Percentiles rank a stretch among this genome's conserved stretches.
phyloP scores from a whole-genome alignment of 805 yeast species.

The Metschnikowia santaceciliae region DNA sequence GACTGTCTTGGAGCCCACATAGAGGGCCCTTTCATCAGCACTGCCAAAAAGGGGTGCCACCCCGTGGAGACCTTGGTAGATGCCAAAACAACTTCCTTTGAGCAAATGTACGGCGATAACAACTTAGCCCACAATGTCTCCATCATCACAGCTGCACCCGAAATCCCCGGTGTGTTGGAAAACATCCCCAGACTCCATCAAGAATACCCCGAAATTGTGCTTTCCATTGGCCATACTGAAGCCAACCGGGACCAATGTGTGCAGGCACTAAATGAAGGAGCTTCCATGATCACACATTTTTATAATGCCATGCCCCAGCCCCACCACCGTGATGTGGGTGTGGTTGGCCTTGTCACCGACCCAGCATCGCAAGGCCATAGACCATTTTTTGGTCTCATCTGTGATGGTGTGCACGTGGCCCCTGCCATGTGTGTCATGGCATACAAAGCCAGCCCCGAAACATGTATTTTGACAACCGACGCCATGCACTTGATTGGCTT shows the following conservation, averaged over 20 bases:
- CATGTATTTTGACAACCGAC: slow-evolving; percentile 54
- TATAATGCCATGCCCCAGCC: slow-evolving; percentile 63
- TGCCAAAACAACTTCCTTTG: slow-evolving; percentile 27
- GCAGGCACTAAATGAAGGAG: slow-evolving; percentile 48
- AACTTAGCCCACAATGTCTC: slow-evolving; percentile 33
- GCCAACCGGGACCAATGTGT: slow-evolving; percentile 37
- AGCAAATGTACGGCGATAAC: slow-evolving; percentile 35
- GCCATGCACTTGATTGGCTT: slow-evolving; percentile 57
- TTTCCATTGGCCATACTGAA: slow-evolving; percentile 47
- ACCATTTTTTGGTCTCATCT: slow-evolving; percentile 53
- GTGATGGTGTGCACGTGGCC: slow-evolving; percentile 59
- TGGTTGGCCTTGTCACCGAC: slow-evolving; percentile 45
- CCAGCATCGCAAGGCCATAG: slow-evolving; percentile 19
- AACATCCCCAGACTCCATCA: slow-evolving; percentile 32
- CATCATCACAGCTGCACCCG: slow-evolving; percentile 52
- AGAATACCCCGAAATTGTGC: slow-evolving; percentile 29
- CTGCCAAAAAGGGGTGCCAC: slow-evolving; percentile 48
- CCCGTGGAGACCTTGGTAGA: slow-evolving; percentile 42
- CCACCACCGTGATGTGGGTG: slow-evolving; percentile 56
- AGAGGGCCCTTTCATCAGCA: slow-evolving; percentile 56
- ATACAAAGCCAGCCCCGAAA: slow-evolving; percentile 48
- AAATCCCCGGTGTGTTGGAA: slow-evolving; percentile 43
- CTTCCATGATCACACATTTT: slow-evolving; percentile 57
- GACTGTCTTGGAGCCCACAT: slow-evolving; percentile 57
- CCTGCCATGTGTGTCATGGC: slow-evolving; percentile 50